phyloP scores from a whole-genome alignment of 2,329 filamentous ascomycete species.

The Aureobasidium namibiae region DNA sequence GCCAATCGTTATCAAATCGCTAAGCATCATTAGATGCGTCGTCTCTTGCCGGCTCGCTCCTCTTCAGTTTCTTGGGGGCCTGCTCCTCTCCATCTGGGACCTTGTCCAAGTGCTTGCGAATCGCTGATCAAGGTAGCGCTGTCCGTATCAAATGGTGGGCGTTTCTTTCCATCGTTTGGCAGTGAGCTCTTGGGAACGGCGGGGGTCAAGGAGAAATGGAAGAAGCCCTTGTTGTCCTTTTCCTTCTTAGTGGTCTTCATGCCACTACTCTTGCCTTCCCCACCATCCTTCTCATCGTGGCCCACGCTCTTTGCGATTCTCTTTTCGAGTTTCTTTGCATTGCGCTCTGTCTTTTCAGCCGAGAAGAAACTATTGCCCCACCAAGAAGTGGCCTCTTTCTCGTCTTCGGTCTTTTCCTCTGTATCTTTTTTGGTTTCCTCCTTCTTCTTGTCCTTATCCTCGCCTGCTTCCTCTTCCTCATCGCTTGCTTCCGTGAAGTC shows the following conservation, averaged over 20 bases:
- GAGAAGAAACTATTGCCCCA: conserved; percentile 23
- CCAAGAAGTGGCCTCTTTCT: conserved; percentile 10
- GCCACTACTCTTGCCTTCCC: background rate
- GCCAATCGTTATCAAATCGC: background rate
- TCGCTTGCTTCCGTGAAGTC: conserved; percentile 62
- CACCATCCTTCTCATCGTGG: conserved; percentile 6
- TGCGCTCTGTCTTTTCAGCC: conserved; percentile 20
- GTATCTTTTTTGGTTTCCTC: conserved; percentile 9
- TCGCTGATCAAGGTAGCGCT: background rate
- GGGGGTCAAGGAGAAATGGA: conserved; percentile 5
- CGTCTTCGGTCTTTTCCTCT: conserved; percentile 21
- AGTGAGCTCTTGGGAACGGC: background rate
- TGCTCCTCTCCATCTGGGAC: background rate
- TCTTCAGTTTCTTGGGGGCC: background rate
- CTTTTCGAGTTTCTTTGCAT: conserved; percentile 18
- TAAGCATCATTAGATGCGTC: background rate
- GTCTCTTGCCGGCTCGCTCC: conserved; percentile 7
- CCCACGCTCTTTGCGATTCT: background rate
- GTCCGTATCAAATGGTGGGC: background rate
- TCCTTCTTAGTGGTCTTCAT: background rate
- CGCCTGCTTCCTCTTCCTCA: conserved; percentile 20
- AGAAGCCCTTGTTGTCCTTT: background rate
- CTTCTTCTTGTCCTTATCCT: conserved; percentile 14
- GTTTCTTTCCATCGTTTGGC: background rate
- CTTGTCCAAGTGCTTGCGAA: background rate